These are phyloP conservation scores for Mucor circinelloides DNA, from an alignment of 371 early-diverging fungal species.

Conservation along the genomic window DNA sequence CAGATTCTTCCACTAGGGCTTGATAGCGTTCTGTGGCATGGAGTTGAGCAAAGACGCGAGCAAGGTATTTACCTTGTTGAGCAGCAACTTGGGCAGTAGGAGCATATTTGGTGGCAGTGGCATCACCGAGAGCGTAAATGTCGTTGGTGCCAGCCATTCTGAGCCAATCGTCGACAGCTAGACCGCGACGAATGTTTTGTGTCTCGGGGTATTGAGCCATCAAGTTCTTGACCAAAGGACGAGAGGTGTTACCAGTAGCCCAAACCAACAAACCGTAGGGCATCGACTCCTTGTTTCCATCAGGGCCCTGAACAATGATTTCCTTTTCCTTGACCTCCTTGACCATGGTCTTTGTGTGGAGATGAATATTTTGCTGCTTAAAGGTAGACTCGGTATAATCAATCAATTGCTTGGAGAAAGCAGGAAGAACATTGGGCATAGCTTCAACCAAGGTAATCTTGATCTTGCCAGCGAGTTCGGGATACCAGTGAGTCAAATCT, in stretches of 20 bases:
- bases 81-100: slow-evolving; percentile 94
- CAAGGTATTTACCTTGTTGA: slow-evolving; percentile 88
- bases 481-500: slow-evolving; percentile 86
- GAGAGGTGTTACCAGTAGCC: slow-evolving; percentile 93
- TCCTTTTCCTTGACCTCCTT: slow-evolving; percentile 86
- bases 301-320: slow-evolving; percentile 76
- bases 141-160: slow-evolving; percentile 72
- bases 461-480: slow-evolving; percentile 81
- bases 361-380: slow-evolving; percentile 81
- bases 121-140: slow-evolving; percentile 90
- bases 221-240: slow-evolving; percentile 77
- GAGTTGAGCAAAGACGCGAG: slow-evolving; percentile 66
- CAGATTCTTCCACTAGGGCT: slow-evolving; percentile 26
- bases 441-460: slow-evolving; percentile 92
- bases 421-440: slow-evolving; percentile 86
- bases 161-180: slow-evolving; percentile 85
- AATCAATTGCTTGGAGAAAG: slow-evolving; percentile 88
- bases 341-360: slow-evolving; percentile 89
- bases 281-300: slow-evolving; percentile 67
- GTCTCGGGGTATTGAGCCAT: slow-evolving; percentile 69
- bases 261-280: slow-evolving; percentile 94
- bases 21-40: slow-evolving; percentile 52
- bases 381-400: slow-evolving; percentile 91
- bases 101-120: slow-evolving; percentile 82
- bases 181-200: slow-evolving; percentile 84